Base-by-base conservation (phyloP, 2,329 filamentous ascomycete species). In the Cadophora sp. region DNA sequence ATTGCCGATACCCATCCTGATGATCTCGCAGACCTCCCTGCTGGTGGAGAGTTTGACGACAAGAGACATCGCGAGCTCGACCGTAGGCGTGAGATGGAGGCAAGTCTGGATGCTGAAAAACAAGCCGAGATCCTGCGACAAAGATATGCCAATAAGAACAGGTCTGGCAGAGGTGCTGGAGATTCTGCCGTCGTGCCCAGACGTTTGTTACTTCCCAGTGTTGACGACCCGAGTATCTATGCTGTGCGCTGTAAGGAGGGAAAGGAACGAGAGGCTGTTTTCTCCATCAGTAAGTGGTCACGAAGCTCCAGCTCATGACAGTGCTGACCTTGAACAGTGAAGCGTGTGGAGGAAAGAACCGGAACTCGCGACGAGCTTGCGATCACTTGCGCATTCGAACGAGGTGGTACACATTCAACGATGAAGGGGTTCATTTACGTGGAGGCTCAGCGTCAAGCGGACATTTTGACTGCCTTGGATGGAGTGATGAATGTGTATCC, bases 351-450 rank as follows among this genome's bases (percentile, higher is more conserved):
- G 78, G 94, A 98, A 77, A 87, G 91, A 48, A 81, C 87, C 60
- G 89, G 88, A 31, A 93, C 92, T 26, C 92, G 94, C 75, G 91
- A 95, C 69, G 91, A 94, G 60, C 83, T 97, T 27, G 88, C 89
- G 72, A 95, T 99, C 73, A 95, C 92, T 62, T 92, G 93, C 0
- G 95, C 93, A 1, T 98, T 99, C 76, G 95, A 98, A 80, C 91
- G 96, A 70, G 93, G 92, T 67, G 89, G 88, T 16, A 86, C 90
- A 48, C 89, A 91, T 58, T 90, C 89, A 22, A 87, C 89, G 73
- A 97, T 98, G 93, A 91, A 92, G 78, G 96, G 96, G 31, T 97
- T 95, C 79, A 89, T 99, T 78, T 99, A 99, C 79, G 91, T 98
- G 46, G 96, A 99, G 81, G 95, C 96, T 14, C 89, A 91, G 73